Evolutionary conservation across 2,329 filamentous ascomycete species (phyloP), one percentile per base, ranked within the genome.

Genomic region (Diaporthe vaccinii): DNA sequence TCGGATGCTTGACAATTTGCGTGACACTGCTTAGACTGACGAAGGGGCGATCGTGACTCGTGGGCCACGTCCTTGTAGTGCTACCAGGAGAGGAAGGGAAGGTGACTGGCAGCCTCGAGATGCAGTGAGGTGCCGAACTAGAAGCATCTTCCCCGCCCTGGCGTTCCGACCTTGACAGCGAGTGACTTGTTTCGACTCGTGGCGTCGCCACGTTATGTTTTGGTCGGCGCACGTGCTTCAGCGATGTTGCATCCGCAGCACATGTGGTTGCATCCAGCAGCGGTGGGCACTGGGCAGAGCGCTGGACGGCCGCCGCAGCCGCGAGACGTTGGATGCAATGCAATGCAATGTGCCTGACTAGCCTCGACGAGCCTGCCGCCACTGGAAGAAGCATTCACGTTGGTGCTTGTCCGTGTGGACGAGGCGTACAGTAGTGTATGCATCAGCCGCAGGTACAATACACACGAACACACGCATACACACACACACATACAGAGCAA

Each of bases 301-400:
- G 31, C 46, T 53, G 34, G 46, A 69, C 22, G n/a, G 65, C 65
- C 65, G 65, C 65, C 49, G 65, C 49, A 69, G 65, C 65, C 65
- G 65, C 65, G 65, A 55, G 65, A 39, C 65, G 46, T 55, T 69
- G 65, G 46, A 69, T 55, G 65, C 49, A 53, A 69, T 41, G 65
- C 49, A 55, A 69, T 69, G 65, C 49, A 55, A 55, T 69, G 65
- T 69, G 65, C 65, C 65, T 69, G 65, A 69, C 65, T 69, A 69
- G 65, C 49, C 65, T 34, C 22, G 36, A 22, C 41, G 49, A 55
- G 65, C 65, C 65, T 41, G 46, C 65, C 65, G 34, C 46, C 34
- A 22, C 65, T 55, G 22, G 20, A 55, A n/a, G 46, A 68, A 25
- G 62, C 62, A 22, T 53, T 39, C 22, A 53, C 46, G 41, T 12